Evolutionary conservation across 352 stramenopile genomes (phyloP), one percentile per base, ranked within the genome.

Genomic region (Phytophthora pseudosyringae): DNA sequence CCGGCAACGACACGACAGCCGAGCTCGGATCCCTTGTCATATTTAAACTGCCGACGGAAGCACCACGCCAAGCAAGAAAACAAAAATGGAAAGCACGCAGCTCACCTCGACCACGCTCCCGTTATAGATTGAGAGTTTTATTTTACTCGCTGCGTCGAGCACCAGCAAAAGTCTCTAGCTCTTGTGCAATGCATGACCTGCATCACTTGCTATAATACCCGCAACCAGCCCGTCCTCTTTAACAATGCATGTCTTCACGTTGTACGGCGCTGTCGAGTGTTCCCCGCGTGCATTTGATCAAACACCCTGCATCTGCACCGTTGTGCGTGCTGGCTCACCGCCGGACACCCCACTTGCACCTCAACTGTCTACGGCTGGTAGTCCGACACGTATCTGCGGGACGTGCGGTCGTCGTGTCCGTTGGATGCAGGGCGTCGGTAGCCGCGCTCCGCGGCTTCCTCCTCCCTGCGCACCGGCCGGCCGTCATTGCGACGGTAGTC

Each of bases 341-440:
- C 31, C 35, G 12, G 12, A 53, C 41, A 47, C n/a, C n/a, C 31
- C 21, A 21, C 21, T 21, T 43, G 13, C 18, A 28, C 21, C 15
- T 18, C 28, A 18, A 29, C 38, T 25, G 8, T 74, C 60, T 73
- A 86, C 40, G 73, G 76, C 21, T 67, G 64, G 43, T 86, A 89
- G 49, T 81, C 73, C 40, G 59, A 64, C 38, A 59, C 52, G 56
- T 90, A 88, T 61, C 67, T 74, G 51, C 81, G 81, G 35, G 67
- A 76, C 50, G 65, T 77, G 51, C 80, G 80, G 51, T 89, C 83
- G 25, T 89, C 83, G 40, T 88, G 80, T 29, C 76, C 81, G 59
- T 76, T 71, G 32, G 63, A 51, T 5, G 72, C 38, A 28, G 57
- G 49, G n/a, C 71, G 71, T 57, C 76, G 63, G 49, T 85, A 85